Evolutionary conservation across 768 basidiomycete species (phyloP), one percentile per base, ranked within the genome.

Genomic region (Lactifluus hygrophoroides): DNA sequence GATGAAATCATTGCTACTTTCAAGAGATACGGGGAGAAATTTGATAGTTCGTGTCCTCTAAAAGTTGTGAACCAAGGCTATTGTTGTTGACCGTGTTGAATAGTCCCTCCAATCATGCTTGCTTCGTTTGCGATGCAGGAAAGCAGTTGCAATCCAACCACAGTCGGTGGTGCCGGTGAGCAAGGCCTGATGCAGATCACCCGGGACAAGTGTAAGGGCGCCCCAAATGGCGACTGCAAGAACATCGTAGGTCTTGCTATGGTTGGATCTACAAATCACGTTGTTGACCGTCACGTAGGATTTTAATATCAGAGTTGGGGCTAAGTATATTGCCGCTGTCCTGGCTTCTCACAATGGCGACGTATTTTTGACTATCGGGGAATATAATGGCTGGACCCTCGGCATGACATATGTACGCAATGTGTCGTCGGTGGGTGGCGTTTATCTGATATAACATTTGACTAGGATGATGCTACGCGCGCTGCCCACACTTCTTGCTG

Each of bases 71-170:
- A 28, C 19, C 44, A 21, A 66, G 17, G 60, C 28, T 30, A n/a
- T 46, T 25, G 19, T 27, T 14, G n/a, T 21, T 43, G 46, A 57
- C 60, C 30, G 44, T 48, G 34, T 23, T n/a, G 28, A 17, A 47
- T 53, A 77, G 78, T 93, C 30, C 87, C 86, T 25, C 69, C 89
- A 8, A 89, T 93, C 68, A 73, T 94, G 63, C 70, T 94, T 37
- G 92, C 91, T 2, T 79, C 90, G 0, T 86, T 95, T 64, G 90
- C 91, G 32, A 86, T 95, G 85, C 91, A 94, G 69, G 94, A 95
- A 69, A 83, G 81, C 32, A 74, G 74, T 38, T 95, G 92, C 76
- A 83, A 86, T 63, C 78, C 84, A 2, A 57, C 71, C 16, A 80
- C 79, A 6, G 75, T 82, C 45, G 91, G 91, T 51, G 85, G 84